Evolutionary conservation across 768 basidiomycete species (phyloP).

Genomic region (Tremella yokohamensis): DNA sequence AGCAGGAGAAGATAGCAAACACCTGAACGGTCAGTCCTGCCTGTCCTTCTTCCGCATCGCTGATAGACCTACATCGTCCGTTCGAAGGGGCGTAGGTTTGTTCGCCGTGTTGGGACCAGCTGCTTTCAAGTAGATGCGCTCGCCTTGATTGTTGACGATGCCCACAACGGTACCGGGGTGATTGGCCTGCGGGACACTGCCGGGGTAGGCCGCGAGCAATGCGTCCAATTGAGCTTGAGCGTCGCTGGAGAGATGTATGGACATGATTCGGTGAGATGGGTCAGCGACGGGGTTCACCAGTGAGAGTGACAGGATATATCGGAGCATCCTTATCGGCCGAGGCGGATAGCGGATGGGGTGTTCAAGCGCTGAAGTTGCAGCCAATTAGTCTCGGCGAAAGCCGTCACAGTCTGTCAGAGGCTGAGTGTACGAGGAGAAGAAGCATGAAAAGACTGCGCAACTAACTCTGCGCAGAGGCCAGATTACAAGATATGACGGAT

Average conservation of each 20-base stretch:
- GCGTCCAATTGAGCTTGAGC: conserved; percentile 5
- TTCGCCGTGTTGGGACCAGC: not conserved
- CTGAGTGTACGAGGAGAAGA: no score
- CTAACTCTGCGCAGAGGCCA: no score
- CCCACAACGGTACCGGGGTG: conserved; percentile 11
- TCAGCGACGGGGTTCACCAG: not conserved
- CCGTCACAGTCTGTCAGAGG: no score
- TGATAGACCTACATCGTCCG: not conserved
- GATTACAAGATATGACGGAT: no score
- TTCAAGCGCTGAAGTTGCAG: no score
- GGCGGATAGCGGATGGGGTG: no score
- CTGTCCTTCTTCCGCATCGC: not conserved
- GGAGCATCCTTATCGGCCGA: no score
- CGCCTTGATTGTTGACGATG: conserved; percentile 14
- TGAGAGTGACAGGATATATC: no score
- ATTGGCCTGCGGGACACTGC: not conserved
- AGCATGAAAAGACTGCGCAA: no score
- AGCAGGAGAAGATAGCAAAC: conserved; percentile 8
- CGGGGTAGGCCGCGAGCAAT: conserved; percentile 5
- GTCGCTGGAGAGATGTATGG: not conserved
- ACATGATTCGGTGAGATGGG: conserved; percentile 4
- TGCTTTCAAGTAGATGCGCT: conserved; percentile 9
- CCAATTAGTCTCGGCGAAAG: no score
- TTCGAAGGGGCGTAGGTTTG: not conserved
- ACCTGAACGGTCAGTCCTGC: not conserved